Conservation (phyloP, 2,329 filamentous ascomycete genomes). For the Blastomyces gilchristii region DNA sequence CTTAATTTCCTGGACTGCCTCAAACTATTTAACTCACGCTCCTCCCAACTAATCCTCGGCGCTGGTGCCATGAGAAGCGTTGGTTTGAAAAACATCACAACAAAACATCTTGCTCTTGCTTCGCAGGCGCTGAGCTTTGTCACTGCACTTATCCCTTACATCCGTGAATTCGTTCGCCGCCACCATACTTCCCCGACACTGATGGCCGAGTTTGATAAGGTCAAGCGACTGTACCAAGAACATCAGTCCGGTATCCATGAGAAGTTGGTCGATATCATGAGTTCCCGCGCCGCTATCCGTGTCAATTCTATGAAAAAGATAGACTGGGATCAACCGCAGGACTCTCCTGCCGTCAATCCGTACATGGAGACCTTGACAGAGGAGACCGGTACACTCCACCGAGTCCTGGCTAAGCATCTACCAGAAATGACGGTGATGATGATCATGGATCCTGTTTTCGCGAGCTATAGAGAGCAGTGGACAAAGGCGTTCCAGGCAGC, state of each 20-base stretch:
- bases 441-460: slow-evolving; percentile 81
- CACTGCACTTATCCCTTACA: slow-evolving; percentile 74
- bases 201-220: slow-evolving; percentile 80
- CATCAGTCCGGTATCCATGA: slow-evolving; percentile 86
- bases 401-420: slow-evolving; percentile 72
- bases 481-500: slow-evolving; percentile 59
- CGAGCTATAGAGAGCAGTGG: slow-evolving; percentile 70
- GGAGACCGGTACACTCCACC: slow-evolving; percentile 74
- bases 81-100: slow-evolving; percentile 90
- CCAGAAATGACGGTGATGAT: slow-evolving; percentile 64
- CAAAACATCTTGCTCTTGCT: slow-evolving; percentile 84
- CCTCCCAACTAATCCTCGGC: slow-evolving; percentile 90
- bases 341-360: slow-evolving; percentile 44
- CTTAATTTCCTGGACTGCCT: slow-evolving; percentile 72
- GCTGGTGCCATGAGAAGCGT: slow-evolving; percentile 83
- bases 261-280: slow-evolving; percentile 90
- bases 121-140: slow-evolving; percentile 84
- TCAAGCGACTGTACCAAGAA: slow-evolving; percentile 72
- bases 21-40: slow-evolving; percentile 88
- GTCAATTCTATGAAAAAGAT: slow-evolving; percentile 64
- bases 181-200: slow-evolving; percentile 50
- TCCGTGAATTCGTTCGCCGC: slow-evolving; percentile 81
- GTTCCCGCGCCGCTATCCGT: slow-evolving; percentile 60
- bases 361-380: slow-evolving; percentile 84
- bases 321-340: slow-evolving; percentile 55